Conservation (phyloP, 441 rosid species). For the Raphanus hybrid region DNA sequence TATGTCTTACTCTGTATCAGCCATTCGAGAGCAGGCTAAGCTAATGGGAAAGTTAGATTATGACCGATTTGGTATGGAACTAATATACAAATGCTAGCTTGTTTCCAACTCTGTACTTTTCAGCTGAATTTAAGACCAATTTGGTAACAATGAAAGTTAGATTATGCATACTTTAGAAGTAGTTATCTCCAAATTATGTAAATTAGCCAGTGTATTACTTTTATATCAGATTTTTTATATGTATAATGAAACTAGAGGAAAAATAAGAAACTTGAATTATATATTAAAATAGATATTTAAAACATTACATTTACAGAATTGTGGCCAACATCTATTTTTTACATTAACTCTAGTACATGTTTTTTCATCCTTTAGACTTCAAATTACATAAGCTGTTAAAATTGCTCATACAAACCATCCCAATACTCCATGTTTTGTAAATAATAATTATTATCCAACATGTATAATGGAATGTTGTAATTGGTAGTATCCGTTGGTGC, state of each 20-base stretch:
- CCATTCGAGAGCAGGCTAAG: too few relatives aligned
- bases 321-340: slow-evolving; percentile 9
- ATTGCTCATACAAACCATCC: slow-evolving; percentile 49
- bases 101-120: background rate
- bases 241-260: background rate
- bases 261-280: background rate
- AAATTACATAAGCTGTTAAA: background rate
- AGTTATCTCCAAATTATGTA: background rate
- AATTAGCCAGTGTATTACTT: background rate
- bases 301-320: slow-evolving; percentile 25
- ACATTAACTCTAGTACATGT: slow-evolving; percentile 13
- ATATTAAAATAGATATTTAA: slow-evolving; percentile 11
- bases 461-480: slow-evolving; percentile 50
- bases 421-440: slow-evolving; percentile 56
- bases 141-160: background rate
- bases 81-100: too few relatives aligned
- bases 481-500: slow-evolving; percentile 48
- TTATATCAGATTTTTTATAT: background rate
- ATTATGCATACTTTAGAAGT: background rate
- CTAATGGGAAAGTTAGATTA: too few relatives aligned
- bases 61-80: too few relatives aligned
- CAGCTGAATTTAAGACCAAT: background rate
- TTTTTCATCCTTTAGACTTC: background rate
- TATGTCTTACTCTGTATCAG: too few relatives aligned
- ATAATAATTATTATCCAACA: slow-evolving; percentile 49